phyloP scores from a whole-genome alignment of 768 basidiomycete genomes.

The Pulveroboletus sp. region DNA sequence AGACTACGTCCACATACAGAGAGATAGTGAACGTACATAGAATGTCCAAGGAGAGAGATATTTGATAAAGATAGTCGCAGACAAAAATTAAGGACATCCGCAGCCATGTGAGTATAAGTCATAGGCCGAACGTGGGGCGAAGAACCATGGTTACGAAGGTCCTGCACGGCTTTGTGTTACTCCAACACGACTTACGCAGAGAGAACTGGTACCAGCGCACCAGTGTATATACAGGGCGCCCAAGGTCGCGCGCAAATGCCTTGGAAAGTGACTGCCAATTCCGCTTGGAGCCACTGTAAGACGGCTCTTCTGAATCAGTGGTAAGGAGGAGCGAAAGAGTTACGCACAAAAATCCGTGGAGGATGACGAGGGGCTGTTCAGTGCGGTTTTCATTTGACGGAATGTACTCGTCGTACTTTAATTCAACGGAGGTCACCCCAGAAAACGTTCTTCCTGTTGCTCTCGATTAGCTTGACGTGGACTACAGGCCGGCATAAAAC shows the following conservation, averaged over 20 bases:
- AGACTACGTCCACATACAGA: background rate
- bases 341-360: constrained; percentile 62
- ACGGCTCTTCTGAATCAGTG: background rate
- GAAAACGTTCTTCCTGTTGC: constrained; percentile 20
- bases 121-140: constrained; percentile 74
- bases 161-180: constrained; percentile 38
- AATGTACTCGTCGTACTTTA: constrained; percentile 31
- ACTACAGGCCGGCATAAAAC: background rate
- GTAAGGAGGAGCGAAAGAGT: background rate
- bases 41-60: constrained; percentile 81
- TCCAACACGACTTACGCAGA: background rate
- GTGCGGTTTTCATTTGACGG: constrained; percentile 26
- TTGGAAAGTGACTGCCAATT: constrained; percentile 86
- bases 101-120: constrained; percentile 75
- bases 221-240: constrained; percentile 68
- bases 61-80: constrained; percentile 46
- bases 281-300: constrained; percentile 72
- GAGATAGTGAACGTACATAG: constrained; percentile 56
- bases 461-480: constrained; percentile 4
- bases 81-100: constrained; percentile 70
- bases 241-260: constrained; percentile 59
- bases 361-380: constrained; percentile 47
- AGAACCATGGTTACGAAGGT: constrained; percentile 85
- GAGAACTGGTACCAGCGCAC: constrained; percentile 34
- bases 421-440: constrained; percentile 20